Evolutionary conservation across 2,329 filamentous ascomycete genomes (phyloP), one percentile per base, ranked within the genome.

Genomic region (Phialocephala sp.): DNA sequence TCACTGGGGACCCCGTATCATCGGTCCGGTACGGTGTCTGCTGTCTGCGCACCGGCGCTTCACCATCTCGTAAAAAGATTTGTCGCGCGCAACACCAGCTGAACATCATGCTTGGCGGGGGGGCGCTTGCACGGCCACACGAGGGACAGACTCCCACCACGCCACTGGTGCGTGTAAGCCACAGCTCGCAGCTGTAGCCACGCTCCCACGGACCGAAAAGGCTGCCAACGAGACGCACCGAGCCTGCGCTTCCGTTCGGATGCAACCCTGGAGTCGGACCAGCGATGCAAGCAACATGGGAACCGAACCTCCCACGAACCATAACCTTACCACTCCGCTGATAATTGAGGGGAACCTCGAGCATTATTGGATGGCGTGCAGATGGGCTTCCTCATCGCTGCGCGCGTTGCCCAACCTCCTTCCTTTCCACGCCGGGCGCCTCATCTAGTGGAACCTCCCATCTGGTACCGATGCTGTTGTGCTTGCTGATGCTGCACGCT

Each of bases 1-100:
- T 57, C 35, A 57, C 35, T 22, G 35, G 55, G 35, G 35, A 57
- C 55, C 35, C 55, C 52, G 52, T 56, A 36, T 56, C 35, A n/a
- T 20, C 27, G 35, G 24, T 9, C 3, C 18, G 1, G 27, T 18
- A 36, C 27, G 27, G 27, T 32, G 27, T 3, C 27, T 32, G 27
- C 6, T 3, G 4, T 36, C 11, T 36, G 35, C 14, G 18, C 24
- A 14, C 52, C 52, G 22, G 52, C 52, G 52, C 27, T 36, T 56
- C 55, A 57, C 18, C 32, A 57, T 41, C 55, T 57, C 32, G 35
- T 39, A 57, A 57, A n/a, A 57, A 22, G n/a, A 12, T 39, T 24
- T 22, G 8, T 9, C 20, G 14, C n/a, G 14, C 24, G 24, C 9
- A 2, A 39, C 5, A 20, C 5, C 32, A 15, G 36, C 14, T 15